Base-by-base conservation (phyloP, 148 eudicot species). In the Salicornia ramosissima region DNA sequence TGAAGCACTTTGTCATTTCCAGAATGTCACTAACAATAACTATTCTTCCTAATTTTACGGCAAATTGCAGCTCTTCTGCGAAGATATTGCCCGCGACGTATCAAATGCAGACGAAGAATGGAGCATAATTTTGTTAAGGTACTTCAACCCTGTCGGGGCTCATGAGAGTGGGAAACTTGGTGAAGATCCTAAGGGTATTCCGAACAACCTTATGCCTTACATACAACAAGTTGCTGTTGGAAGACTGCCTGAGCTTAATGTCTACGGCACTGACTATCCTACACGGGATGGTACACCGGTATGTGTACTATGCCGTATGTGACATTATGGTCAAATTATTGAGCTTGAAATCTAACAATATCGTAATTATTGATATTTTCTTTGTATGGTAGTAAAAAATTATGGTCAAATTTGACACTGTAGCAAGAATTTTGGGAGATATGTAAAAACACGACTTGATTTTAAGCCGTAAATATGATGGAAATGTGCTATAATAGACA, bases 111-210 rank as follows among this genome's bases (percentile, higher is more conserved):
- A 93, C 70, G 70, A 74, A 18, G 84, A 86, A 70, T 93, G 98
- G 96, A 86, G 74, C 69, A 86, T 86, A 0, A 88, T 90, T 55
- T 70, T 90, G 74, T 73, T 93, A n/a, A 85, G 98, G 79, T 93
- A 90, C 77, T 93, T 93, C 70, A 93, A 93, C 76, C 98, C 96
- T 6, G 90, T 93, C 28, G 98, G 94, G 25, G 98, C 98, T 63
- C 98, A 93, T 66, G 90, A 85, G 78, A 93, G 96, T 74, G 98
- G 98, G 22, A 76, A 46, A 75, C 78, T 93, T 43, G 98, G 96
- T 49, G 98, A 93, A 71, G 90, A 93, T 77, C 98, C 98, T 0
- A 90, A 79, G 80, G 98, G 98, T 54, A 85, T 86, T 46, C 96
- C 98, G 2, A 93, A 88, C 79, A 88, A 88, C 80, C 96, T 93